These are phyloP conservation scores for Lobosporangium transversale DNA, from an alignment of 192 early-diverging fungal species.

Conservation along the genomic window DNA sequence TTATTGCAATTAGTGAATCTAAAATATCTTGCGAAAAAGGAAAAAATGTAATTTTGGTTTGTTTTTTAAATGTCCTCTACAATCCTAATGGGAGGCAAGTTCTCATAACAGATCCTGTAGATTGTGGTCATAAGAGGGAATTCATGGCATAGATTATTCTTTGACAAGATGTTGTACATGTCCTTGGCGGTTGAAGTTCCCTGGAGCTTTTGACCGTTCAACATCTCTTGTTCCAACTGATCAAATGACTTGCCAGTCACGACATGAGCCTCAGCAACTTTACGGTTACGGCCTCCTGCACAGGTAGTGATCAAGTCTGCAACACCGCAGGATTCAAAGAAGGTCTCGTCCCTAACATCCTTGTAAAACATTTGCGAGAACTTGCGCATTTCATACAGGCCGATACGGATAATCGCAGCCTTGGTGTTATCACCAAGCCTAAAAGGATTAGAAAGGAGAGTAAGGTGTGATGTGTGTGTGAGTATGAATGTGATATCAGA, in stretches of 20 bases:
- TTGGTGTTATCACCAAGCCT: slow-evolving; percentile 94
- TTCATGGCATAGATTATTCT: slow-evolving; percentile 55
- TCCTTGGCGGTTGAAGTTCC: slow-evolving; percentile 92
- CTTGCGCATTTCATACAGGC: slow-evolving; percentile 95
- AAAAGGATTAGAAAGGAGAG: background rate
- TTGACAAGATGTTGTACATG: slow-evolving; percentile 81
- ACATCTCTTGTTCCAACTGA: slow-evolving; percentile 88
- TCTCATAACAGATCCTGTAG: slow-evolving; percentile 92
- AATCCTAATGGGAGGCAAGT: slow-evolving; percentile 73
- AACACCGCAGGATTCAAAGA: slow-evolving; percentile 97
- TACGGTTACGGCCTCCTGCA: slow-evolving; percentile 96
- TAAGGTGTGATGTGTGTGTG: too few species aligned
- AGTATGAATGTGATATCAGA: too few species aligned
- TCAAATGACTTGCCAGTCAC: slow-evolving; percentile 93
- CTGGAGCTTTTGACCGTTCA: slow-evolving; percentile 98
- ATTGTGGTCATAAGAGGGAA: slow-evolving; percentile 95
- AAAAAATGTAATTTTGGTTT: too few species aligned
- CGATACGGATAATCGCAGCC: slow-evolving; percentile 96
- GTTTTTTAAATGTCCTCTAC: slow-evolving; percentile 64
- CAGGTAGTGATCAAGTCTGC: slow-evolving; percentile 97
- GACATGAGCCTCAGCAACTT: slow-evolving; percentile 91
- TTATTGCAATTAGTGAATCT: background rate
- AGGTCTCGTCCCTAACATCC: slow-evolving; percentile 91
- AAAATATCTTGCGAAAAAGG: background rate
- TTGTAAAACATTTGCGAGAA: slow-evolving; percentile 85